Evolutionary conservation across 345 rosid species (phyloP).

Genomic region (Capsella bursapastoris): DNA sequence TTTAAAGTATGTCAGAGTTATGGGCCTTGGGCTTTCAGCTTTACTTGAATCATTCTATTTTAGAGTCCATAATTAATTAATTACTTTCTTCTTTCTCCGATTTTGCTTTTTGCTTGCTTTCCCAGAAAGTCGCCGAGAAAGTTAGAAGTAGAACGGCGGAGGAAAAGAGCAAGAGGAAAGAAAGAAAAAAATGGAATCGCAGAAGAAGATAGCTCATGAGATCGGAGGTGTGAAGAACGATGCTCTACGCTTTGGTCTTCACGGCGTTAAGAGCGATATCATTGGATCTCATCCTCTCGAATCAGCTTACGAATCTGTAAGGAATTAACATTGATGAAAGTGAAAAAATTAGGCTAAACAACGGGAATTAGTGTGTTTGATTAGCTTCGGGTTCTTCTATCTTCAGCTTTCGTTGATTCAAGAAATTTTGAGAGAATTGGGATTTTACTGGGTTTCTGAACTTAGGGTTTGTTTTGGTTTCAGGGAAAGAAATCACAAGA

Average conservation of each 20-base stretch:
- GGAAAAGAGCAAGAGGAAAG: not conserved
- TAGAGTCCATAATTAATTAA: not conserved
- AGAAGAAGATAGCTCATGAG: constrained; percentile 65
- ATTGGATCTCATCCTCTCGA: constrained; percentile 83
- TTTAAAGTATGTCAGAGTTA: too few relatives aligned
- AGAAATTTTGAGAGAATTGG: not conserved
- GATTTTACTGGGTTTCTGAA: not conserved
- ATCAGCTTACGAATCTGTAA: constrained; percentile 67
- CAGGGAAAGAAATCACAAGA: constrained; percentile 61
- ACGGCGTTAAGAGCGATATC: constrained; percentile 76
- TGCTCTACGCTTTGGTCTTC: constrained; percentile 79
- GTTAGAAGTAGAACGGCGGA: constrained; percentile 1
- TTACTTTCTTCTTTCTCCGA: not conserved
- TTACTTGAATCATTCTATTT: not conserved
- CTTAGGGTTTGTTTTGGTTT: constrained; percentile 16
- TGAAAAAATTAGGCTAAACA: not conserved
- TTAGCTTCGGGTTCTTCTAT: not conserved
- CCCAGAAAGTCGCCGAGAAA: constrained; percentile 42
- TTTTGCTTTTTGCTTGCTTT: constrained; percentile 33
- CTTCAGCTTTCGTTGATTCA: not conserved
- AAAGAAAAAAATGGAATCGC: constrained; percentile 53
- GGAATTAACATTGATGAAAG: not conserved
- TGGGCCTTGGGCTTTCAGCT: not conserved
- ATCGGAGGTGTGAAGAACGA: constrained; percentile 70
- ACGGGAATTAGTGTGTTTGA: not conserved